Percentiles rank a stretch among this genome's conserved stretches.
Conservation (phyloP, 139 green algal genomes). For the Chlorella sorokiniana region DNA sequence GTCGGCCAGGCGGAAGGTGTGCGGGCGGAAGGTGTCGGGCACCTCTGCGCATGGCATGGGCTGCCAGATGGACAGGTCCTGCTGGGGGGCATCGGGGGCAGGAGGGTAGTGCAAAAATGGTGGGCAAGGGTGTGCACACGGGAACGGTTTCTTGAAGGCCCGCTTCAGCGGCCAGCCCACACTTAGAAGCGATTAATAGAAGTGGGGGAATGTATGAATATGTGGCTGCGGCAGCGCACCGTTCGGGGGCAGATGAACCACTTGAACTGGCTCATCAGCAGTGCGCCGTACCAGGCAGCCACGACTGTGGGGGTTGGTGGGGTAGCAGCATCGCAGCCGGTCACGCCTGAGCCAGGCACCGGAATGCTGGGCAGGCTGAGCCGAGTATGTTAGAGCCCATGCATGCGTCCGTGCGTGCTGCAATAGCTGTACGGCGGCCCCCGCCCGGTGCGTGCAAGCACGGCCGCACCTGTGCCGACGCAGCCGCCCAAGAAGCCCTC, state of each 20-base stretch:
- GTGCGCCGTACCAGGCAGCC: slow-evolving; percentile 76
- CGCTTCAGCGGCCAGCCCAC: too few relatives aligned
- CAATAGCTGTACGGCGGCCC: neutral
- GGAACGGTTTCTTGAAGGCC: too few relatives aligned
- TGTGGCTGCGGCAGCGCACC: slow-evolving; percentile 52
- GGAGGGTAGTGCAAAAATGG: neutral
- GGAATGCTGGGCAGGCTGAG: neutral
- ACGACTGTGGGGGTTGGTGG: slow-evolving; percentile 48
- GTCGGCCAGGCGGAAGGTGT: slow-evolving; percentile 56
- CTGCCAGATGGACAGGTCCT: slow-evolving; percentile 71
- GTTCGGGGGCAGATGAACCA: slow-evolving; percentile 92
- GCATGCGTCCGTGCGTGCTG: neutral
- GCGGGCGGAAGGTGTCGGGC: slow-evolving; percentile 64
- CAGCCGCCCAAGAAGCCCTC: slow-evolving; percentile 96
- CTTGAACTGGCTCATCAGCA: slow-evolving; percentile 66
- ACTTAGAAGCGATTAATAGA: too few relatives aligned
- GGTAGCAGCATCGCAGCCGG: too few relatives aligned
- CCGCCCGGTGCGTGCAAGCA: too few relatives aligned
- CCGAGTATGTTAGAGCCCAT: neutral
- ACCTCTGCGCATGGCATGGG: slow-evolving; percentile 56
- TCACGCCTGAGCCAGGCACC: neutral
- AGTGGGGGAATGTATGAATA: too few relatives aligned
- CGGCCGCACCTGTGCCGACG: slow-evolving; percentile 62
- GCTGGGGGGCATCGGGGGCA: neutral
- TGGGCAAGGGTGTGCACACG: neutral